phyloP scores from a whole-genome alignment of 441 rosid species.

The Cnidoscolus chayamansa region DNA sequence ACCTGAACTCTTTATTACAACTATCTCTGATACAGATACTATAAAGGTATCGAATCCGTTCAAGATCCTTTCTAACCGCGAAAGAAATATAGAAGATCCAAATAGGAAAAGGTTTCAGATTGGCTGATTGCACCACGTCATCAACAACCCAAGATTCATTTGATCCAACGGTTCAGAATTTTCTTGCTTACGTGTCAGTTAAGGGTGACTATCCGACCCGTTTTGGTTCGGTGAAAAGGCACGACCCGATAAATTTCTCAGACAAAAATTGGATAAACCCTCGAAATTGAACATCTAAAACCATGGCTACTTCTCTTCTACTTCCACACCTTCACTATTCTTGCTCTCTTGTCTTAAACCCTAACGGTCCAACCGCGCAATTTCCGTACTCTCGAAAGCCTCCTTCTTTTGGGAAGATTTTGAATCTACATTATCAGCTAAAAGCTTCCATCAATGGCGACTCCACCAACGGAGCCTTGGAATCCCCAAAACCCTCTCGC shows the following conservation, averaged over 20 bases:
- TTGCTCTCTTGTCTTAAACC: conserved; percentile 25
- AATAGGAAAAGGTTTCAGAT: too few species aligned
- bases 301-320: conserved; percentile 59
- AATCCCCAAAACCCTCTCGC: conserved; percentile 53
- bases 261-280: conserved; percentile 46
- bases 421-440: not conserved
- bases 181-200: conserved; percentile 1
- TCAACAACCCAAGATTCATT: not conserved
- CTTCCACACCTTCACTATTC: conserved; percentile 35
- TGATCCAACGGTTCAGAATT: not conserved
- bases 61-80: too few species aligned
- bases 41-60: not conserved
- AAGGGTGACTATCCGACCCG: conserved; percentile 13
- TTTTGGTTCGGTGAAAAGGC: not conserved
- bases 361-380: conserved; percentile 19
- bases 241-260: conserved; percentile 25
- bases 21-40: not conserved
- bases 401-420: not conserved
- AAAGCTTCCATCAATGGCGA: conserved; percentile 38
- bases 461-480: conserved; percentile 37
- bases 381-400: conserved; percentile 6
- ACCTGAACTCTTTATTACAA: not conserved
- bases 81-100: too few species aligned
- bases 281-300: conserved; percentile 1
- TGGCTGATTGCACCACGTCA: not conserved